These are phyloP conservation scores for Bruguiera parviflora DNA, from an alignment of 345 rosid genomes.

Conservation along the genomic window DNA sequence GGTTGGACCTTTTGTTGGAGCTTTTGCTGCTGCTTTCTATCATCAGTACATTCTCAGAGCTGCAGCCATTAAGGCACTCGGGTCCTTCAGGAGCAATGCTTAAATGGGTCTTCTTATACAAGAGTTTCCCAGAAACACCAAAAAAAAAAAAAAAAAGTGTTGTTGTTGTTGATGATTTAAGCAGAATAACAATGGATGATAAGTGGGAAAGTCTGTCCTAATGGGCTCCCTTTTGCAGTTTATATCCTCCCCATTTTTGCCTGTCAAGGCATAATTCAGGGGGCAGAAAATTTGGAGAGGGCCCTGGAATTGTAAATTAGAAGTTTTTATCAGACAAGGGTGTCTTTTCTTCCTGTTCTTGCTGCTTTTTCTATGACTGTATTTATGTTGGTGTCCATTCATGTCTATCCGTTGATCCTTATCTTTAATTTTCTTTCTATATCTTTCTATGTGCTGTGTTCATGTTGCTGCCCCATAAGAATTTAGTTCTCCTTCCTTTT, in stretches of 20 bases:
- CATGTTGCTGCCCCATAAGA: slow-evolving; percentile 2
- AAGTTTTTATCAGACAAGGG: slow-evolving; percentile 18
- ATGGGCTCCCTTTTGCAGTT: slow-evolving; percentile 12
- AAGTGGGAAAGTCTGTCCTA: slow-evolving; percentile 16
- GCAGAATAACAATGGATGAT: slow-evolving; percentile 17
- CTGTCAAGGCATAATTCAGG: not conserved
- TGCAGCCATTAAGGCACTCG: slow-evolving; percentile 67
- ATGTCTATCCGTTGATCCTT: slow-evolving; percentile 17
- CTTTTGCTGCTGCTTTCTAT: slow-evolving; percentile 71
- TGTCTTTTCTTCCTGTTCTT: slow-evolving; percentile 12
- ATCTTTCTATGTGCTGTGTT: not conserved
- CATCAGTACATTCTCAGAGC: slow-evolving; percentile 78
- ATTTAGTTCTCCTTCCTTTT: not conserved
- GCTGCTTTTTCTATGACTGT: slow-evolving; percentile 7
- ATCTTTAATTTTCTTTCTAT: not conserved
- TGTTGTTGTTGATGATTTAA: slow-evolving; percentile 12
- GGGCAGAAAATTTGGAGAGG: slow-evolving; percentile 16
- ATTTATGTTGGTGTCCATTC: slow-evolving; percentile 7
- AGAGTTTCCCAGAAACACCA: no score
- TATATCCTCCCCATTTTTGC: slow-evolving; percentile 1
- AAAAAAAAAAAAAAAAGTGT: not conserved
- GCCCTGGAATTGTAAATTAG: slow-evolving; percentile 39
- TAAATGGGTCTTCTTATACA: slow-evolving; percentile 13
- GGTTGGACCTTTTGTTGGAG: slow-evolving; percentile 95
- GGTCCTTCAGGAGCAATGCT: slow-evolving; percentile 84